Evolutionary conservation across 441 rosid genomes (phyloP).

Genomic region (Populus trichocarpa): DNA sequence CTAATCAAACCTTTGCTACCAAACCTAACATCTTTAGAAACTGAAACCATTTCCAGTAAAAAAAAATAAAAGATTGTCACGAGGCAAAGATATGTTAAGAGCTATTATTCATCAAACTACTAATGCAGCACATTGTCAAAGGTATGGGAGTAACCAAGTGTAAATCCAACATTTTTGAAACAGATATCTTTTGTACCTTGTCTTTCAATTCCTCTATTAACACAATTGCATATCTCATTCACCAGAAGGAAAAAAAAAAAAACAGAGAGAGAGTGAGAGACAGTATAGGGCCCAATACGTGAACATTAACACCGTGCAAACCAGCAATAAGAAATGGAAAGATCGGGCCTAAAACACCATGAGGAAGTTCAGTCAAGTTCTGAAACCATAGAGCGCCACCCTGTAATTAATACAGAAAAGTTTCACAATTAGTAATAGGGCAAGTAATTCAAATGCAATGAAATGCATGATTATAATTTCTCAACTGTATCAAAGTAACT

Average conservation of each 20-base stretch:
- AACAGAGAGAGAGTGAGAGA: not conserved
- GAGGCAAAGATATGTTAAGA: not conserved
- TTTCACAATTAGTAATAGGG: not conserved
- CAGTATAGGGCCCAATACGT: slow-evolving; percentile 39
- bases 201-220: not conserved
- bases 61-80: not conserved
- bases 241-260: too few species aligned
- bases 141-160: not conserved
- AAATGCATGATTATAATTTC: not conserved
- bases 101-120: not conserved
- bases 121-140: not conserved
- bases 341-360: slow-evolving; percentile 56
- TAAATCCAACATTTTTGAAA: not conserved
- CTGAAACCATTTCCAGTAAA: not conserved
- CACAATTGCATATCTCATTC: not conserved
- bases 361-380: slow-evolving; percentile 67
- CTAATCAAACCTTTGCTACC: not conserved
- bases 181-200: not conserved
- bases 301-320: slow-evolving; percentile 73
- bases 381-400: slow-evolving; percentile 96
- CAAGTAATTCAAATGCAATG: slow-evolving; percentile 2
- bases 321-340: slow-evolving; percentile 70
- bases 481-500: not conserved
- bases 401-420: slow-evolving; percentile 42
- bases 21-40: not conserved